Percentiles rank a stretch among this genome's conserved stretches.
Conservation (phyloP, 352 stramenopile genomes). For the Pythium plurisporium region DNA sequence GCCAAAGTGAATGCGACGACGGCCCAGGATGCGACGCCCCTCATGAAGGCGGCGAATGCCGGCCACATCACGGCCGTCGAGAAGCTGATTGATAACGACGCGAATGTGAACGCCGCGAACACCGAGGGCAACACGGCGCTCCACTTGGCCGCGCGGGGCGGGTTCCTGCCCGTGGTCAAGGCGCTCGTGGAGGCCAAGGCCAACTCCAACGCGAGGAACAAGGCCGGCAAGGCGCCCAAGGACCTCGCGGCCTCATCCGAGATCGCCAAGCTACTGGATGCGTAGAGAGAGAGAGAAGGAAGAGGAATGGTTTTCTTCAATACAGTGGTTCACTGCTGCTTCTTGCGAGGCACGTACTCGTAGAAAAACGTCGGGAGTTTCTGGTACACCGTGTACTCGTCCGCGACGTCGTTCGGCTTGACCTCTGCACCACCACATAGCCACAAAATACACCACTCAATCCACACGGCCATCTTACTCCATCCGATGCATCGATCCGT, state of each 20-base stretch:
- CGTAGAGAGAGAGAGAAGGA: neutral
- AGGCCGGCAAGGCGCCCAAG: conserved; percentile 68
- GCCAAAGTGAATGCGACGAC: conserved; percentile 77
- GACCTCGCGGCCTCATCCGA: conserved; percentile 62
- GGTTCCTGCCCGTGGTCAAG: conserved; percentile 69
- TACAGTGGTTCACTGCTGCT: conserved; percentile 50
- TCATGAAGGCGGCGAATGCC: conserved; percentile 84
- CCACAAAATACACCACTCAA: neutral
- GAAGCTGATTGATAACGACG: conserved; percentile 83
- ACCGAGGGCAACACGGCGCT: conserved; percentile 79
- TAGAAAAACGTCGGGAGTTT: conserved; percentile 87
- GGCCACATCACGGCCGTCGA: conserved; percentile 80
- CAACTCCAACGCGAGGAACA: conserved; percentile 52
- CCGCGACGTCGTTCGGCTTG: conserved; percentile 64
- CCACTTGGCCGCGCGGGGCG: conserved; percentile 76
- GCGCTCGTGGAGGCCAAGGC: conserved; percentile 55
- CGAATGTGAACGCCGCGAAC: conserved; percentile 60
- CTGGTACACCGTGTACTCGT: conserved; percentile 84
- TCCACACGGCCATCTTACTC: neutral
- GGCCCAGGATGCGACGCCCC: conserved; percentile 69
- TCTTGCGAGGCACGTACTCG: conserved; percentile 75
- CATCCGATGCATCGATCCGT: no score
- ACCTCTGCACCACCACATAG: conserved; percentile 26
- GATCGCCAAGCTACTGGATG: conserved; percentile 55
- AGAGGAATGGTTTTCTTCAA: neutral